Evolutionary conservation across 2,329 filamentous ascomycete species (phyloP).

Genomic region (Berkeleyomyces rouxiae): DNA sequence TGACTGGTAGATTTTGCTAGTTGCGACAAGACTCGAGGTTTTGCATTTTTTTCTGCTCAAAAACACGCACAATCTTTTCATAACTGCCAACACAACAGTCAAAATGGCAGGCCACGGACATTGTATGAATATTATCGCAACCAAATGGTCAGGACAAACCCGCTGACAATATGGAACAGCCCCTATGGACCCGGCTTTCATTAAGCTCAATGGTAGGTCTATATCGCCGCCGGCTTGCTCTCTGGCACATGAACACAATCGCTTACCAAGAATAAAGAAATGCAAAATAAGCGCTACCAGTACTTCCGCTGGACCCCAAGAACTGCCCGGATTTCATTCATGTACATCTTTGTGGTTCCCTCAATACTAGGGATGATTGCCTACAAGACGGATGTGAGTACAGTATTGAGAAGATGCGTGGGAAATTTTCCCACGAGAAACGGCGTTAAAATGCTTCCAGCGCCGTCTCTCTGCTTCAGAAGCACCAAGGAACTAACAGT

Average conservation of each 20-base stretch:
- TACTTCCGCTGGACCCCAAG: slow-evolving; percentile 88
- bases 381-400: slow-evolving; percentile 72
- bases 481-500: not conserved
- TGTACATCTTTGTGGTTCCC: slow-evolving; percentile 62
- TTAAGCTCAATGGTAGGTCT: slow-evolving; percentile 11
- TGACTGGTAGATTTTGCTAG: not conserved
- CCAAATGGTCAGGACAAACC: not conserved
- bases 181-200: slow-evolving; percentile 14
- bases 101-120: slow-evolving; percentile 11
- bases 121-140: slow-evolving; percentile 1
- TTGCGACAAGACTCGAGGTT: not conserved
- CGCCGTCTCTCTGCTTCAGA: not conserved
- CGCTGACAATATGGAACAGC: slow-evolving; percentile 1
- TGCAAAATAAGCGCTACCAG: slow-evolving; percentile 72
- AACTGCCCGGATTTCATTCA: slow-evolving; percentile 63
- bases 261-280: slow-evolving; percentile 35
- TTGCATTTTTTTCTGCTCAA: not conserved
- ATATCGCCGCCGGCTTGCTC: not conserved
- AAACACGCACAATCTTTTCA: not conserved
- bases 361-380: slow-evolving; percentile 51
- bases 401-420: not conserved
- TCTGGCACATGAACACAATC: not conserved
- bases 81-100: not conserved
- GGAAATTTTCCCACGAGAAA: not conserved
- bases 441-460: too few species aligned